Base-by-base conservation (phyloP, 1,284 basidiomycete genomes). In the Clitocybe nebularis region DNA sequence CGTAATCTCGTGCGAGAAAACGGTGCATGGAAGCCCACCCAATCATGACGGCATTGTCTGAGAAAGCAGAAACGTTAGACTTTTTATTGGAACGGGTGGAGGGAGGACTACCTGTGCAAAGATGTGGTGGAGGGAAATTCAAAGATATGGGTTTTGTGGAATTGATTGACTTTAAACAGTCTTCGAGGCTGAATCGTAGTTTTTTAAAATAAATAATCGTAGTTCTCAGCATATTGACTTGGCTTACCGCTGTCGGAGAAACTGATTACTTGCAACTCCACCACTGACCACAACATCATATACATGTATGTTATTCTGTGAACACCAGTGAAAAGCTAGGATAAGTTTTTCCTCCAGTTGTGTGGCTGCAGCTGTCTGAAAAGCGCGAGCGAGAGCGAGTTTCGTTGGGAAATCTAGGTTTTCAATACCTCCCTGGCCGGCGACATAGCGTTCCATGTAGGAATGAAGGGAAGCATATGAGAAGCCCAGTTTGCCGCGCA, bases 11-110 rank as follows among this genome's bases (percentile, higher is more conserved):
- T 0, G 66, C 66, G n/a, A 84, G 69, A 48, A 95, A 85, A 8
- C 91, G 78, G 50, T 86, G 66, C 72, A 93, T 84, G 0, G 89
- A 84, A 4, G 91, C 84, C 87, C 87, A 93, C 1, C 77, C 93
- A 50, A 97, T 89, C 93, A 97, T 97, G 1, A 81, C 93, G 0
- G 93, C 93, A 58, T 96, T 97, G 55, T 96, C 93, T 92, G 49
- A 17, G 16, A 13, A 46, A 47, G 38, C 30, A 26, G 22, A 24
- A n/a, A n/a, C n/a, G n/a, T n/a, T n/a, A n/a, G n/a, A n/a, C n/a
- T n/a, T n/a, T n/a, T n/a, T 36, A 34, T 20, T 8, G 14, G 9
- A 29, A 14, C 16, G 13, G 16, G 7, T 6, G 22, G 1, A 8
- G 9, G 36, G 25, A 23, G 37, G 44, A 60, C 49, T 46, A 89